phyloP scores from a whole-genome alignment of 768 basidiomycete genomes.

The Naganishia onofrii region DNA sequence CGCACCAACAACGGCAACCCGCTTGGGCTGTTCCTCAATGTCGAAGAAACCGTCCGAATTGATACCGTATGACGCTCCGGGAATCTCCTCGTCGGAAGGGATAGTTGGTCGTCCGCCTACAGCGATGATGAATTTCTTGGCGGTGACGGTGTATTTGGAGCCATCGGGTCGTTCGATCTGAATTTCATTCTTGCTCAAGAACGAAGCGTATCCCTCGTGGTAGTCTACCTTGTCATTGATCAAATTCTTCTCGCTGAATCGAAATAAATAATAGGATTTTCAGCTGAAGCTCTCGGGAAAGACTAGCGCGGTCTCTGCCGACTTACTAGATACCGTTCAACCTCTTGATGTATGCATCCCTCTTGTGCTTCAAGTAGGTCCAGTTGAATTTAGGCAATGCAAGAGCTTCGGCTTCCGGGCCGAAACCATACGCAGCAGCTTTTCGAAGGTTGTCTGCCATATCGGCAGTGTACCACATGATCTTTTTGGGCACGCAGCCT shows the following conservation, averaged over 20 bases:
- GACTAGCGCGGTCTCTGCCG: not conserved
- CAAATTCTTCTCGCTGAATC: slow-evolving; percentile 68
- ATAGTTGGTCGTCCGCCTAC: slow-evolving; percentile 80
- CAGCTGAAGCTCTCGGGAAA: not conserved
- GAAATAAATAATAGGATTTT: not conserved
- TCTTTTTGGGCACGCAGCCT: slow-evolving; percentile 99
- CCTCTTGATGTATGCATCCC: slow-evolving; percentile 88
- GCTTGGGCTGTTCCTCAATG: slow-evolving; percentile 81
- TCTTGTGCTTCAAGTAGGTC: slow-evolving; percentile 84
- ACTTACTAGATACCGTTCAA: slow-evolving; percentile 66
- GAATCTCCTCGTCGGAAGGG: slow-evolving; percentile 74
- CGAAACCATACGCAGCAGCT: slow-evolving; percentile 64
- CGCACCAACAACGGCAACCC: slow-evolving; percentile 90
- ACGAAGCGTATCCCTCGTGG: slow-evolving; percentile 71
- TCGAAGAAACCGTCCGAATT: slow-evolving; percentile 96
- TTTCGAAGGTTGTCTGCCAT: slow-evolving; percentile 77
- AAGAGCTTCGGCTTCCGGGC: slow-evolving; percentile 51
- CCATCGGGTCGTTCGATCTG: slow-evolving; percentile 67
- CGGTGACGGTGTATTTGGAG: slow-evolving; percentile 66
- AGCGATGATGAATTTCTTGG: slow-evolving; percentile 76
- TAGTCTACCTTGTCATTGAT: slow-evolving; percentile 82
- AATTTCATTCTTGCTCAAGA: slow-evolving; percentile 68
- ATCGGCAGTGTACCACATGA: slow-evolving; percentile 75
- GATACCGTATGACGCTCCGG: slow-evolving; percentile 81
- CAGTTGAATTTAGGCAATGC: slow-evolving; percentile 69